phyloP scores from a whole-genome alignment of 345 rosid genomes.

The Tarenaya hassleriana region DNA sequence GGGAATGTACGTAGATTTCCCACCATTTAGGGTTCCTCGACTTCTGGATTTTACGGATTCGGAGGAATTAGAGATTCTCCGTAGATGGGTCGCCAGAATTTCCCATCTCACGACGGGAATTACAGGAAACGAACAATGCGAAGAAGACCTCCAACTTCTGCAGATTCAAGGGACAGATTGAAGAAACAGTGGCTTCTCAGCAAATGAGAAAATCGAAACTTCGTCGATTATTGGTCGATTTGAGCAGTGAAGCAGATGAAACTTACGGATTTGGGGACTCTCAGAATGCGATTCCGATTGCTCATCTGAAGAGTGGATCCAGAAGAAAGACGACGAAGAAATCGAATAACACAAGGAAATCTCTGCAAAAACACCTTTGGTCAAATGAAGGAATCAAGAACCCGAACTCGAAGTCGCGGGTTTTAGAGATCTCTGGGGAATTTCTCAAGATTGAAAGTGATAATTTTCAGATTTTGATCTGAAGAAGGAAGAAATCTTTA shows the following conservation, averaged over 20 bases:
- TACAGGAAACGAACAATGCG: no score
- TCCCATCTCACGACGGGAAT: no score
- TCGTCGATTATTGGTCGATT: no score
- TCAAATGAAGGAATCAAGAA: no score
- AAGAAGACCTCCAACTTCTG: slow-evolving; percentile 7
- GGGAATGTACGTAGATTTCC: slow-evolving; percentile 16
- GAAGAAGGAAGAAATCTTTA: not conserved
- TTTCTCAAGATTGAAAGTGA: not conserved
- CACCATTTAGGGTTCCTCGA: slow-evolving; percentile 4
- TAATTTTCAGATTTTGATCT: slow-evolving; percentile 9
- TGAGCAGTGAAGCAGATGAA: not conserved
- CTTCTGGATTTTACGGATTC: not conserved
- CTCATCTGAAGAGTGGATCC: no score
- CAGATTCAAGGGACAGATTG: not conserved
- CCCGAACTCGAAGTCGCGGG: not conserved
- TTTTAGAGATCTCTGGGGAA: not conserved
- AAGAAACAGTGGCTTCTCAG: not conserved
- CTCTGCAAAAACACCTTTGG: no score
- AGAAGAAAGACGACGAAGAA: no score
- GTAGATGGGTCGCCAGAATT: not conserved
- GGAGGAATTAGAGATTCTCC: slow-evolving; percentile 11
- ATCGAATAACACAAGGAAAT: no score
- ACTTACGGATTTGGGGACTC: no score
- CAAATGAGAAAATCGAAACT: not conserved
- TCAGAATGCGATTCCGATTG: no score